These are phyloP conservation scores for Mycena latifolia DNA, from an alignment of 768 basidiomycete genomes.

Conservation along the genomic window DNA sequence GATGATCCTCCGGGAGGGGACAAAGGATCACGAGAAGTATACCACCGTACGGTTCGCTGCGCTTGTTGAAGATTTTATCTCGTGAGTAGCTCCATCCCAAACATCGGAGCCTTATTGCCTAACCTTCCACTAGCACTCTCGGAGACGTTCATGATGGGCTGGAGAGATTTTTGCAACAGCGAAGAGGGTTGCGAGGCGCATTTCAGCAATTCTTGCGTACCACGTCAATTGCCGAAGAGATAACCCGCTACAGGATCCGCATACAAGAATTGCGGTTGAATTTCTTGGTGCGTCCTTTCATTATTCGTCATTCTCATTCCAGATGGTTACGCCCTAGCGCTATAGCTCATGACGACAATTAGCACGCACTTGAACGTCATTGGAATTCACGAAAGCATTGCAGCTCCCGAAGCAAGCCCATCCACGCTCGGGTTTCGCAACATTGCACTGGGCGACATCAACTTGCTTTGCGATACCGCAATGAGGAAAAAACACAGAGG, in stretches of 20 bases:
- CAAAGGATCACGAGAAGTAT: background rate
- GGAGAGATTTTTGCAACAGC: background rate
- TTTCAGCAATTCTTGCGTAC: background rate
- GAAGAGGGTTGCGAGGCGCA: background rate
- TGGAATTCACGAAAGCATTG: background rate
- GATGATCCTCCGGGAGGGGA: background rate
- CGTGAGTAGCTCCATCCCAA: background rate
- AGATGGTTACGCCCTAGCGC: background rate
- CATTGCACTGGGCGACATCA: background rate
- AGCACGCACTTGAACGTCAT: conserved; percentile 1
- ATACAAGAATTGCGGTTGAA: conserved; percentile 7
- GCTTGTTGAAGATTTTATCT: background rate
- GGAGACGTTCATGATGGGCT: background rate
- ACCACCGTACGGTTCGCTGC: background rate
- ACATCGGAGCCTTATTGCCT: background rate
- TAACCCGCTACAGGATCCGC: conserved; percentile 1
- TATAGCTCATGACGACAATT: conserved; percentile 4
- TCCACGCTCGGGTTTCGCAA: background rate
- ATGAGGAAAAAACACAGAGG: background rate
- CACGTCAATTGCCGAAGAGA: background rate
- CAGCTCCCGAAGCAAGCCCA: background rate
- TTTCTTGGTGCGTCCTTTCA: background rate
- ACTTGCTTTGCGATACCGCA: background rate
- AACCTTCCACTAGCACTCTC: background rate
- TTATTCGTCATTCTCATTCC: background rate